phyloP scores from a whole-genome alignment of 2,329 filamentous ascomycete species.

The Monilinia fructicola region DNA sequence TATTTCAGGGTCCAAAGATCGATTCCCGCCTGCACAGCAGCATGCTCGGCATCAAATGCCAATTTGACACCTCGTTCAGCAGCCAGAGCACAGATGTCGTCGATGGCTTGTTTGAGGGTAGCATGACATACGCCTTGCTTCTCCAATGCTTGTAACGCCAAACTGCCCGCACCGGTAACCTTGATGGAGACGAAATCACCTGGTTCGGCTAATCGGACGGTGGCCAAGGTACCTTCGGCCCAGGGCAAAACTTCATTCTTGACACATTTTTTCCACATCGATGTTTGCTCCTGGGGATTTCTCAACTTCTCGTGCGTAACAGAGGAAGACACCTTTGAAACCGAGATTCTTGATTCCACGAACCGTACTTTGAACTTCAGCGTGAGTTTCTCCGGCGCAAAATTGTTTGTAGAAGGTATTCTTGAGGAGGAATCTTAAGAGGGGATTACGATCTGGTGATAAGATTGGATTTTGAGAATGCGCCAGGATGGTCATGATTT shows the following conservation, averaged over 20 bases:
- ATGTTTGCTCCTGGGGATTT: conserved; percentile 51
- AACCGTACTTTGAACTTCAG: conserved; percentile 67
- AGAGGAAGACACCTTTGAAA: conserved; percentile 79
- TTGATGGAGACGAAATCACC: conserved; percentile 58
- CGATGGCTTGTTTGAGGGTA: conserved; percentile 67
- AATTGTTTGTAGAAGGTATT: conserved; percentile 89
- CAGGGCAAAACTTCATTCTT: conserved; percentile 66
- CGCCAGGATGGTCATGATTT: conserved; percentile 66
- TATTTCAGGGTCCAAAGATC: conserved; percentile 77
- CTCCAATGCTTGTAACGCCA: conserved; percentile 67
- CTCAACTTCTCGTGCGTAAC: conserved; percentile 77
- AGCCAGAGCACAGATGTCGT: conserved; percentile 72
- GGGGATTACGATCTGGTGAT: conserved; percentile 71
- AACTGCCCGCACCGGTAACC: conserved; percentile 79
- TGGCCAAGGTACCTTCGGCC: conserved; percentile 72
- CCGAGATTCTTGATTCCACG: conserved; percentile 68
- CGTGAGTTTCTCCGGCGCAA: conserved; percentile 74
- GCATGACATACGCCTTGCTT: conserved; percentile 61
- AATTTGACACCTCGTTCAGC: conserved; percentile 67
- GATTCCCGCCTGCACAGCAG: conserved; percentile 73
- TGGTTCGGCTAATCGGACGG: conserved; percentile 55
- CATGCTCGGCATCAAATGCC: conserved; percentile 85
- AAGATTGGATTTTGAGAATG: conserved; percentile 65
- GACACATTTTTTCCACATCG: conserved; percentile 51
- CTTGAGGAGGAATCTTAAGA: conserved; percentile 70